Evolutionary conservation across 495 filamentous ascomycete species (phyloP), one percentile per base, ranked within the genome.

Genomic region (Xylona heveae): DNA sequence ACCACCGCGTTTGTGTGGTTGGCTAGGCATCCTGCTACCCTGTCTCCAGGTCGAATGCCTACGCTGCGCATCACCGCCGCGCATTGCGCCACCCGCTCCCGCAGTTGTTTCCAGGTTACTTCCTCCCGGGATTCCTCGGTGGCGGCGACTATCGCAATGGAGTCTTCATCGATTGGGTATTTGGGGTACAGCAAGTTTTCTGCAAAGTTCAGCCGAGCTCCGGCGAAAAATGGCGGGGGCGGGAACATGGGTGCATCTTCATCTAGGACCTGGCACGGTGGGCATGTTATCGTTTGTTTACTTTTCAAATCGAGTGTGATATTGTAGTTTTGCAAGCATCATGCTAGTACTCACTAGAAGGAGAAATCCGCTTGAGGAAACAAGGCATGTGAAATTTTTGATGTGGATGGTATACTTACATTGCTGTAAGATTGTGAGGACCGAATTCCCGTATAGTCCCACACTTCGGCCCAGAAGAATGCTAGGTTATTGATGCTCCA

Each of bases 161-260:
- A 48, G 34, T 68, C 54, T 30, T 71, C 65, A 37, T 66, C 53
- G 16, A 69, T 66, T 13, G 61, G 47, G 26, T 58, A 59, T 9
- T 58, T 52, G 4, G 84, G 82, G 46, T 69, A 91, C 5, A 94
- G 64, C 19, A 94, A 61, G 50, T 94, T 94, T 55, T 92, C 78
- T 15, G 83, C 81, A 49, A 92, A 92, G 45, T 94, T 94, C 34
- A 92, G 55, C 28, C 54, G 68, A 13, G 77, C 68, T 5, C 73
- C 76, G 24, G 66, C 49, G 47, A 91, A 97, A 58, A 91, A 94
- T 17, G 61, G 53, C 1, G 88, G 83, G 24, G 78, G 66, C 8
- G 88, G 88, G 44, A 88, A 94, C 54, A 97, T 73, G 13, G 64
- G 50, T 1, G 69, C 57, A 29, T 63, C 46, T 19, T 64, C 51